phyloP scores from a whole-genome alignment of 2,329 filamentous ascomycete species.

The Knoxdaviesia proteae region DNA sequence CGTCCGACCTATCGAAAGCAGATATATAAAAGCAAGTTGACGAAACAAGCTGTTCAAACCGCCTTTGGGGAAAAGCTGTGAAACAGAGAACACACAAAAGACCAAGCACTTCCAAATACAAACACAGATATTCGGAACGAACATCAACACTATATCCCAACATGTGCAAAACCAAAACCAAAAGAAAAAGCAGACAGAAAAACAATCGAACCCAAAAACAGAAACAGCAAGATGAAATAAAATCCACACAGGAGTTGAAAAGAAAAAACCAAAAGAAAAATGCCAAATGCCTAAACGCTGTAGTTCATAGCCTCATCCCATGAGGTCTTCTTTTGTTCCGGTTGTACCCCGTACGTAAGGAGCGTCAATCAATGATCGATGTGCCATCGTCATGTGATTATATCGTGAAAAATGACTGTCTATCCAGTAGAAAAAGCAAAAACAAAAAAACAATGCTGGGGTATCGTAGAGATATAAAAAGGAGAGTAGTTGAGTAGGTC shows the following conservation, averaged over 20 bases:
- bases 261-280: neutral
- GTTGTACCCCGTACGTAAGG: neutral
- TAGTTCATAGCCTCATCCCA: too few relatives aligned
- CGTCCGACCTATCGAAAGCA: too few relatives aligned
- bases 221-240: neutral
- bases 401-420: too few relatives aligned
- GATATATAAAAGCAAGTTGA: too few relatives aligned
- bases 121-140: neutral
- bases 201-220: neutral
- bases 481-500: conserved; percentile 9
- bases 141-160: neutral
- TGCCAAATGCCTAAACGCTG: neutral
- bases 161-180: neutral
- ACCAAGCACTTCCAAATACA: neutral
- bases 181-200: neutral
- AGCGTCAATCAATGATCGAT: too few relatives aligned
- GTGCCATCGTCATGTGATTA: too few relatives aligned
- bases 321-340: too few relatives aligned
- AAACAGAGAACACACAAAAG: neutral
- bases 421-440: conserved; percentile 1
- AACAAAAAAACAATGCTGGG: neutral
- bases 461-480: neutral
- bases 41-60: too few relatives aligned
- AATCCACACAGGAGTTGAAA: neutral
- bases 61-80: too few relatives aligned